Evolutionary conservation across 257 asterid species (phyloP), one percentile per base, ranked within the genome.

Genomic region (Ligustrum vulgare): DNA sequence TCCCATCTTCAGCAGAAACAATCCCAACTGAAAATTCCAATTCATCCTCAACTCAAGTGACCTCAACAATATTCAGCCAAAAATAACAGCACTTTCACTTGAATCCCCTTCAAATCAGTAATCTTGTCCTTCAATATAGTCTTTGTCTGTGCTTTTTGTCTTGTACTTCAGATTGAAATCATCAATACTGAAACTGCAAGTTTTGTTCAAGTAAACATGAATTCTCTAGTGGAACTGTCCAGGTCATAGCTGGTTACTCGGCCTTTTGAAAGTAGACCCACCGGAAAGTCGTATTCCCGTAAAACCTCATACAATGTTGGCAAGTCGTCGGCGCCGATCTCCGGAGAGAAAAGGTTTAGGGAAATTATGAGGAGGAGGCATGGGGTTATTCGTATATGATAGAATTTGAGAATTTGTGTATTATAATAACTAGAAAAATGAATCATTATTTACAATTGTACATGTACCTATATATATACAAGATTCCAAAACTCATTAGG

Each of bases 1-100:
- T n/a, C n/a, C n/a, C n/a, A n/a, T n/a, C n/a, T n/a, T 56, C 75
- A 5, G 93, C 96, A 11, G 97, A 91, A n/a, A 78, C 75, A 16
- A 94, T 78, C 15, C 98, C 98, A 22, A 94, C 91, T 12, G 97
- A 91, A 32, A 94, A 81, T 0, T 82, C 84, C 20, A 91, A 31
- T 0, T 81, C 86, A 34, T 80, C 81, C 18, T 77, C 89, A 11
- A 79, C 87, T 5, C 71, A 70, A 2, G 69, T 76, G 45, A 94
- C 97, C 79, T 89, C 92, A 8, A 79, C 72, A 34, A 94, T 91
- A 34, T 81, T 82, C 43, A 92, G 39, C 98, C 97, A n/a, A 91
- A 56, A 90, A 73, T 1, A 90, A 64, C 51, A 91, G 77, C 2
- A 94, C 75, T 69, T 89, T 88, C 45, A 39, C 45, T 31, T 87